Evolutionary conservation across 352 stramenopile species (phyloP).

Genomic region (Globisporangium nagaii): DNA sequence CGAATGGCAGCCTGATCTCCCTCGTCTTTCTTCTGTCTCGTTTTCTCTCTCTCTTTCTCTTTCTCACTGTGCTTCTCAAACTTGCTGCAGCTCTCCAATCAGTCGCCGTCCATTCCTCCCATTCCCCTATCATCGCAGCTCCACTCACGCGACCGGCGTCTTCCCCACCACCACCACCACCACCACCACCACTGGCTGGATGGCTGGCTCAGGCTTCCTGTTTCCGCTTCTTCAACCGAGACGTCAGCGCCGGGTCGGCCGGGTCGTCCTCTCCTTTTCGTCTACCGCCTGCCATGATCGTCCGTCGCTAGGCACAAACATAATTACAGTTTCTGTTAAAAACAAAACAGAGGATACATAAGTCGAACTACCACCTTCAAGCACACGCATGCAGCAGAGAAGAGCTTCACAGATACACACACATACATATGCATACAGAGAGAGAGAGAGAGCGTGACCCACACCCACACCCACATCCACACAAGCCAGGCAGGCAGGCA

Average conservation of each 20-base stretch:
- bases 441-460: slow-evolving; percentile 7
- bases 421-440: neutral
- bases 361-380: slow-evolving; percentile 70
- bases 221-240: slow-evolving; percentile 75
- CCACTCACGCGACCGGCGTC: too few species aligned
- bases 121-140: slow-evolving; percentile 11
- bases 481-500: slow-evolving; percentile 13
- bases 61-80: slow-evolving; percentile 9
- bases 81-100: too few species aligned
- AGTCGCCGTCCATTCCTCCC: neutral
- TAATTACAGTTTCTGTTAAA: slow-evolving; percentile 92
- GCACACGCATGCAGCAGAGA: slow-evolving; percentile 34
- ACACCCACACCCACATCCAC: slow-evolving; percentile 18
- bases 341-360: slow-evolving; percentile 84
- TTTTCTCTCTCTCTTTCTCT: slow-evolving; percentile 13
- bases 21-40: slow-evolving; percentile 7
- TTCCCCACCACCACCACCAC: too few species aligned
- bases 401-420: slow-evolving; percentile 19
- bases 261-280: slow-evolving; percentile 65
- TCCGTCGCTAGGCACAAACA: slow-evolving; percentile 86
- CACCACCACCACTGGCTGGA: too few species aligned
- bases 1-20: slow-evolving; percentile 3
- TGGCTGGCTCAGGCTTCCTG: slow-evolving; percentile 61
- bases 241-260: slow-evolving; percentile 23
- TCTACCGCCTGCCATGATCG: slow-evolving; percentile 45